Evolutionary conservation across 2,329 filamentous ascomycete species (phyloP), one percentile per base, ranked within the genome.

Genomic region (Neonectria sp.): DNA sequence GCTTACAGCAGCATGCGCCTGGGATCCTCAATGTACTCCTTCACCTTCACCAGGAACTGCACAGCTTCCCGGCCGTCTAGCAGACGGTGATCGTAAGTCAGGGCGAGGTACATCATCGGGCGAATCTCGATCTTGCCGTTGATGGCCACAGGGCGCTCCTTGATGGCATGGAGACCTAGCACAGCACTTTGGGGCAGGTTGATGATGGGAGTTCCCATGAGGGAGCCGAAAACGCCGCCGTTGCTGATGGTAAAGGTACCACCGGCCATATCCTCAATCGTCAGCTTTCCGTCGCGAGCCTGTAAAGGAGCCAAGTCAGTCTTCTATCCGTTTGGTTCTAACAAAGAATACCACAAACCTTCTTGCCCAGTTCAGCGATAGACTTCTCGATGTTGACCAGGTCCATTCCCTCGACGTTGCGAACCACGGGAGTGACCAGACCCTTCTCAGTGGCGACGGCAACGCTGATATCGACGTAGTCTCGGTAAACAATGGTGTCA

Each of bases 21-120:
- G 45, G 95, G 95, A 79, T 98, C 96, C 86, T 98, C 95, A 75
- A 98, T 97, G 80, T 93, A 97, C 82, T 98, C 94, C 90, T 98
- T 98, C 78, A 99, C 87, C 89, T 97, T 97, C 68, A 98, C 92
- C 74, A 98, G 86, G 88, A 98, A 98, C 69, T 95, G 96, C 46
- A 97, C 95, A 53, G 95, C 96, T 85, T 98, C 95, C 79, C 95
- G 91, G 57, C 96, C 96, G 81, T 98, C 96, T 27, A 99, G 87
- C 56, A 99, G 90, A 79, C 96, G 93, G 85, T 99, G 96, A 81
- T 99, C 96, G 79, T 99, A 99, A 15, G 96, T 99, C 67, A 99
- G 88, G 48, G 96, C 96, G 71, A 99, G 89, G 82, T 97, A 98
- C 96, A 99, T 99, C 95, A 99, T 98, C n/a, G 96, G 96, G 73